A percentile compares a stretch with the other conserved stretches of the same genome.
phyloP scores from a whole-genome alignment of 305 asterid genomes.

The Fraxinus baroniana region DNA sequence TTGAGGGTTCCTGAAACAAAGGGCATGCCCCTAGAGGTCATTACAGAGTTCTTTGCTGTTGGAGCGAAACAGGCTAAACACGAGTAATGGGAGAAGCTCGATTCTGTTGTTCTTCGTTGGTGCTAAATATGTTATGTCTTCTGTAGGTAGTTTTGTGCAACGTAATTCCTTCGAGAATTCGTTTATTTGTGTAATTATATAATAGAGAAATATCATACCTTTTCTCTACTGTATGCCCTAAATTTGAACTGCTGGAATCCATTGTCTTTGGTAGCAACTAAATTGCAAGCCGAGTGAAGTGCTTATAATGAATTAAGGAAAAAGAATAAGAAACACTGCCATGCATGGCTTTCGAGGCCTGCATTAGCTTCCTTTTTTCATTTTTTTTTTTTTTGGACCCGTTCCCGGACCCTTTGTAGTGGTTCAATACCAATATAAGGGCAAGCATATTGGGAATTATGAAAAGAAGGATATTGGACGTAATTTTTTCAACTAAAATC shows the following conservation, averaged over 20 bases:
- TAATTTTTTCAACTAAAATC: too few species aligned
- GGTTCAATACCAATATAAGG: neutral
- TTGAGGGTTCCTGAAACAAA: constrained; percentile 89
- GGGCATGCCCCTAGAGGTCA: constrained; percentile 93
- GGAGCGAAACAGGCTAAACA: constrained; percentile 67
- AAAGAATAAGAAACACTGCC: neutral
- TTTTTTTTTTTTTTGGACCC: neutral
- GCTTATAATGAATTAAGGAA: neutral
- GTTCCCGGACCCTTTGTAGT: neutral
- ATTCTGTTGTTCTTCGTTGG: neutral
- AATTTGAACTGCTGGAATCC: neutral
- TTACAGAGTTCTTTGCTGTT: constrained; percentile 85
- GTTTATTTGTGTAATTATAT: neutral
- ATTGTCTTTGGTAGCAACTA: neutral
- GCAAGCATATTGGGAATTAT: neutral
- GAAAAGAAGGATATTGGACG: neutral
- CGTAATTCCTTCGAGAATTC: constrained; percentile 1
- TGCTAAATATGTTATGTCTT: neutral
- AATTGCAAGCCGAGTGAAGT: neutral
- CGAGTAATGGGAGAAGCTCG: constrained; percentile 26
- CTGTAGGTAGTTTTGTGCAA: neutral
- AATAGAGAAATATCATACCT: neutral
- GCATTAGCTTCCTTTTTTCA: too few species aligned
- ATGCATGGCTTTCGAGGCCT: neutral
- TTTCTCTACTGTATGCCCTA: neutral